Base-by-base conservation (phyloP, 495 filamentous ascomycete species). In the Apodospora peruviana region DNA sequence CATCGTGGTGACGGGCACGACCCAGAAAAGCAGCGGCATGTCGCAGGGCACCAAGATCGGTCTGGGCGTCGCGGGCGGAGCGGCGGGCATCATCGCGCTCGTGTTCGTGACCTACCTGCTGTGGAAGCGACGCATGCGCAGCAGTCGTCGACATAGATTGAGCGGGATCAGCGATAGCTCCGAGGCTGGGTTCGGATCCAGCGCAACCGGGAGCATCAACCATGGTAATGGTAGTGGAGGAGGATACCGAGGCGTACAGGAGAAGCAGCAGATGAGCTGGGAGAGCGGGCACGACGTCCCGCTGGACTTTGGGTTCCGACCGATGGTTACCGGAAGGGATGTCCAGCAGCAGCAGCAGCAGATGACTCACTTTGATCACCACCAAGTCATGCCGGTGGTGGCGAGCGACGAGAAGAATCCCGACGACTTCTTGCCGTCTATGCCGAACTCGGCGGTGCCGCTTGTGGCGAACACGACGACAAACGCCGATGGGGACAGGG, bases 231-330 rank as follows among this genome's bases (percentile, higher is more conserved):
- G n/a, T n/a, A n/a, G n/a, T n/a, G n/a, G n/a, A n/a, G n/a, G n/a
- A n/a, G n/a, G n/a, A n/a, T n/a, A n/a, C n/a, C n/a, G n/a, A n/a
- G 38, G 43, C 23, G 38, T 45, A 16, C 19, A 55, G 24, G 55
- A 58, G 12, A 51, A 43, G 35, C 50, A 51, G 20, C 59, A 59
- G 51, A 35, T 61, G 46, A 58, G 57, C 32, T 61, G 45, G 39
- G 58, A 64, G 51, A 57, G 50, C 51, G 58, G 55, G 35, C 61
- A 64, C 18, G 51, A 61, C 16, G 51, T 59, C 22, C 47, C 55
- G 46, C 47, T 64, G 25, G 61, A 64, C 19, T 59, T 61, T 57
- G 55, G 57, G 40, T 59, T 51, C 5, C 11, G n/a, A 3, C 19
- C 19, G 5, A n/a, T n/a, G n/a, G 16, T 11, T n/a, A 38, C 9